Conservation (phyloP, 2,329 filamentous ascomycete species). For the Aspergillus pseudoglaucus region DNA sequence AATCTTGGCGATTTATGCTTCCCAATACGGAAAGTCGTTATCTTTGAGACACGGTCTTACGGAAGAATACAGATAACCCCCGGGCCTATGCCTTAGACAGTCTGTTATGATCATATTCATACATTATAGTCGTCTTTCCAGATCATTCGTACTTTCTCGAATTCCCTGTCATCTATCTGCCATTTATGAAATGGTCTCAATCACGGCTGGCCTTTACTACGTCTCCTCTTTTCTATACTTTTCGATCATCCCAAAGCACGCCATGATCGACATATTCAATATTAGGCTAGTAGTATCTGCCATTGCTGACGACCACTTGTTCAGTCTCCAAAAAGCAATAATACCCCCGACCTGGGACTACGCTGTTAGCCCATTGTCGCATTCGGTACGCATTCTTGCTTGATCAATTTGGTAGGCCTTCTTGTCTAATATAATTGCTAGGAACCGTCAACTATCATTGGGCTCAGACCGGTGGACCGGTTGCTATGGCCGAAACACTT, state of each 20-base stretch:
- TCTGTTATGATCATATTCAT: neutral
- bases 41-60: neutral
- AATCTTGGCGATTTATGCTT: neutral
- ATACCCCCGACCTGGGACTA: neutral
- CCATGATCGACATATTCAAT: neutral
- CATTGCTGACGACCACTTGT: neutral
- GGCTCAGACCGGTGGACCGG: neutral
- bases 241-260: neutral
- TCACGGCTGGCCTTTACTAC: neutral
- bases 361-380: neutral
- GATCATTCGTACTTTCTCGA: too few species aligned
- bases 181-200: neutral
- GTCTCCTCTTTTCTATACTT: neutral
- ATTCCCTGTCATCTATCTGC: neutral
- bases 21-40: neutral
- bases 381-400: neutral
- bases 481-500: neutral
- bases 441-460: neutral
- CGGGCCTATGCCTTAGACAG: neutral
- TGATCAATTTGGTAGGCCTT: neutral
- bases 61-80: neutral
- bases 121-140: too few species aligned
- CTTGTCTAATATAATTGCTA: neutral
- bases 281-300: neutral
- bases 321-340: neutral